These are phyloP conservation scores for Akanthomyces muscarius DNA, from an alignment of 2,329 filamentous ascomycete species.

Conservation along the genomic window DNA sequence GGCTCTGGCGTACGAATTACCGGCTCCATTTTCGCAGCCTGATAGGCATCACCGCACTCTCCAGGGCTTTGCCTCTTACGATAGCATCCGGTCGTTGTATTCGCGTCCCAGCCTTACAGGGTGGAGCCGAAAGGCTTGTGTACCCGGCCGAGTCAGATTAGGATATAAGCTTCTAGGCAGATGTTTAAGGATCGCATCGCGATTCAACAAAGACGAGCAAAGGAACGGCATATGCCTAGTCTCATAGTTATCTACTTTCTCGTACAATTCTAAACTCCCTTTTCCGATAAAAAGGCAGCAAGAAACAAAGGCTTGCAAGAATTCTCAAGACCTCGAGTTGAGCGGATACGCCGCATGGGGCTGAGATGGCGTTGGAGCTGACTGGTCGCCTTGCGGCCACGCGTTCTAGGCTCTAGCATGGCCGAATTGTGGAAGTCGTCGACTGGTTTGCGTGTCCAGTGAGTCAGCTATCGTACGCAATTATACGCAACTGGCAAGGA, in stretches of 20 bases:
- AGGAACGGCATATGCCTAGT: no score
- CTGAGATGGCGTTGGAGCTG: not conserved
- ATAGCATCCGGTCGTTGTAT: not conserved
- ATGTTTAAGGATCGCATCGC: not conserved
- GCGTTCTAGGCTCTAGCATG: not conserved
- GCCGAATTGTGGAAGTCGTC: not conserved
- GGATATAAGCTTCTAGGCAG: not conserved
- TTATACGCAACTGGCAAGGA: not conserved
- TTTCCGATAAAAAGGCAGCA: no score
- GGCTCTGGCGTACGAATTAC: not conserved
- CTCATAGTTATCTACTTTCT: no score
- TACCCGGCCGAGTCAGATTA: not conserved
- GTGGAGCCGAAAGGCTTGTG: conserved; percentile 1
- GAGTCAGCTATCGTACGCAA: not conserved
- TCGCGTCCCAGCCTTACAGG: not conserved
- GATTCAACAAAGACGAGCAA: no score
- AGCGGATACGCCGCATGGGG: not conserved
- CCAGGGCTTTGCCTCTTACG: not conserved
- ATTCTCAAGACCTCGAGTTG: not conserved
- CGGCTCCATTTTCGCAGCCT: not conserved
- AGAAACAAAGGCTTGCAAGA: no score
- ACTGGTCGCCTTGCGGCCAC: not conserved
- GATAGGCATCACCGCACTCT: not conserved
- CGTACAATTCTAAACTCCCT: no score
- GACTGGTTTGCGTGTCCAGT: not conserved